Evolutionary conservation across 2,329 filamentous ascomycete species (phyloP).

Genomic region (Colletotrichum brevisporum): DNA sequence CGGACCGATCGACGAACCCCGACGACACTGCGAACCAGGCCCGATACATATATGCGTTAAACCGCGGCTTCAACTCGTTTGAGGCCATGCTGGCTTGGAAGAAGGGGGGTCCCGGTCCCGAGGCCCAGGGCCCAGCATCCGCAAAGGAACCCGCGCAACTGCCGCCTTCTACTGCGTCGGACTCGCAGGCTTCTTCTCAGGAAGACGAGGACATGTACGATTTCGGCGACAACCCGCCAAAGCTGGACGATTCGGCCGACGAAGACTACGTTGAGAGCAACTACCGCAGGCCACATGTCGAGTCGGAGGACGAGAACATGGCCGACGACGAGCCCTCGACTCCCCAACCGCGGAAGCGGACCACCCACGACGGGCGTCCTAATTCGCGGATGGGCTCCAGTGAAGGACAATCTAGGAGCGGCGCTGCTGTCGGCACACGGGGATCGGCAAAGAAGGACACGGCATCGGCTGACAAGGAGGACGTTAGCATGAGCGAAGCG

Average conservation of each 20-base stretch:
- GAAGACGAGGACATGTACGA: conserved; percentile 37
- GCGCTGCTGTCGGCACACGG: conserved; percentile 31
- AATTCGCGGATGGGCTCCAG: conserved; percentile 20
- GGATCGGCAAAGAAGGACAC: conserved; percentile 28
- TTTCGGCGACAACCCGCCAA: conserved; percentile 42
- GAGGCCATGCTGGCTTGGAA: conserved; percentile 31
- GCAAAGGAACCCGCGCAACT: conserved; percentile 9
- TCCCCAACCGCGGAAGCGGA: conserved; percentile 27
- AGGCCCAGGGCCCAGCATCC: background rate
- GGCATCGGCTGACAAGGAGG: background rate
- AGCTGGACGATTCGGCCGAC: conserved; percentile 39
- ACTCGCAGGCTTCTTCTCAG: conserved; percentile 20
- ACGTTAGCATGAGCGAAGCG: conserved; percentile 25
- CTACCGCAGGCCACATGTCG: background rate
- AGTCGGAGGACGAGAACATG: conserved; percentile 29
- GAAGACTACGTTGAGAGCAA: conserved; percentile 26
- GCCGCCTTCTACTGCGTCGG: conserved; percentile 29
- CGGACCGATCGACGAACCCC: conserved; percentile 24
- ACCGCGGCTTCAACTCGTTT: conserved; percentile 33
- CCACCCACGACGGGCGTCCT: conserved; percentile 38
- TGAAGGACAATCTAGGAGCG: conserved; percentile 3
- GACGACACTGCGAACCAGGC: conserved; percentile 25
- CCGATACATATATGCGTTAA: conserved; percentile 26
- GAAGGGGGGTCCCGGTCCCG: background rate
- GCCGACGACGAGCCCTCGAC: conserved; percentile 17